phyloP scores from a whole-genome alignment of 2,329 filamentous ascomycete species.

The Pezicula radicicola region DNA sequence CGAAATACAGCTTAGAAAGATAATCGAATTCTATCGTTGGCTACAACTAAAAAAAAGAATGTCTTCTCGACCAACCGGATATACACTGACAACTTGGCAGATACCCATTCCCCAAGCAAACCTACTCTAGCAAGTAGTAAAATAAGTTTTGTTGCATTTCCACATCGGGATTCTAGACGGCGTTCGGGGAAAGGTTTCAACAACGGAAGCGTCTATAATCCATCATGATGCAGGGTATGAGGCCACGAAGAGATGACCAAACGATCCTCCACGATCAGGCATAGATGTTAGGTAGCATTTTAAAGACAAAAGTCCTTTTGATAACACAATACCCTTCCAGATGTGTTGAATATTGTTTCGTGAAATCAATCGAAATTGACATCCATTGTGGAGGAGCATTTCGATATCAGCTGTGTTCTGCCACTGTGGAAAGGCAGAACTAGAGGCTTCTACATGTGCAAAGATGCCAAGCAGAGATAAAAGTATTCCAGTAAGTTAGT shows the following conservation, averaged over 20 bases:
- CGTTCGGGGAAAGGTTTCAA: conserved; percentile 53
- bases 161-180: conserved; percentile 36
- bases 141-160: conserved; percentile 29
- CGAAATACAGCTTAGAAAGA: too few species aligned
- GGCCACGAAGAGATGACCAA: conserved; percentile 20
- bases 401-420: neutral
- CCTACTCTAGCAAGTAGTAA: conserved; percentile 47
- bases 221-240: conserved; percentile 21
- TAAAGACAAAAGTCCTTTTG: conserved; percentile 18
- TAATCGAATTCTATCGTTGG: too few species aligned
- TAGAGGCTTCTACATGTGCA: neutral
- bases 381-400: neutral
- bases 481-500: neutral
- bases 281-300: conserved; percentile 22
- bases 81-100: conserved; percentile 38
- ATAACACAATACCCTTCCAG: neutral
- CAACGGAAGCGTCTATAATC: conserved; percentile 39
- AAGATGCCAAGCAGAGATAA: neutral
- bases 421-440: neutral
- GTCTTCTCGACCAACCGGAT: conserved; percentile 1
- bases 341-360: neutral
- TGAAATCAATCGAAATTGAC: neutral
- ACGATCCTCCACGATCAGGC: conserved; percentile 34
- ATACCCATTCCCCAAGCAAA: conserved; percentile 80
- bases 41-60: neutral